Base-by-base conservation (phyloP, 208 protist genomes). In the Leishmania lainsoni region DNA sequence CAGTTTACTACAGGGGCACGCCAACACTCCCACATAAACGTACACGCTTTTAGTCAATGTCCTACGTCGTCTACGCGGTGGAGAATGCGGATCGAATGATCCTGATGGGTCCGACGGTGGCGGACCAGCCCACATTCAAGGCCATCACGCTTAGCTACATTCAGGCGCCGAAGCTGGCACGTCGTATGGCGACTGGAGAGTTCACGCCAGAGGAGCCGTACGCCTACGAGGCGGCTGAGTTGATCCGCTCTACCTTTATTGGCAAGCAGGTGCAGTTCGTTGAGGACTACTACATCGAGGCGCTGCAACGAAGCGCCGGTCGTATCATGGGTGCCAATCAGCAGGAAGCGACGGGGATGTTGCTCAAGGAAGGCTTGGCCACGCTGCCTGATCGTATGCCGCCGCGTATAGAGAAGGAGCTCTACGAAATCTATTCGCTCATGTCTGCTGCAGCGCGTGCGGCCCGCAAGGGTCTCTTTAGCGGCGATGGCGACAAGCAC, bases 231-330 rank as follows among this genome's bases (percentile, higher is more conserved):
- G 95, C 95, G 14, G 87, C 84, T 0, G 94, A 98, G 88, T 89
- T 97, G 52, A 92, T 97, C 29, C 94, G 95, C 71, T 87, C 76
- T 42, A 86, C 79, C 12, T 95, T 96, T 72, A 97, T 98, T 77
- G 95, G 95, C 65, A 97, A 97, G 82, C 85, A 86, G 71, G 94
- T 97, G 52, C 86, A 91, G 61, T 98, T 97, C 72, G 86, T 83
- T 29, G 91, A 97, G 80, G 95, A 97, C 76, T 96, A 96, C 87
- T 87, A 89, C 72, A 97, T 97, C 78, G 94, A 98, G 54, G 83
- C 87, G 8, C 81, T 96, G 32, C 86, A 97, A 69, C 88, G 95
- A 75, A 92, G 82, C 45, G 92, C 92, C 5, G 95, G 95, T n/a
- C 89, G 92, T 63, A 86, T 81, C 73, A 84, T 79, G 58, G 78